phyloP scores from a whole-genome alignment of 1,284 basidiomycete species.

The Serendipita sp. region DNA sequence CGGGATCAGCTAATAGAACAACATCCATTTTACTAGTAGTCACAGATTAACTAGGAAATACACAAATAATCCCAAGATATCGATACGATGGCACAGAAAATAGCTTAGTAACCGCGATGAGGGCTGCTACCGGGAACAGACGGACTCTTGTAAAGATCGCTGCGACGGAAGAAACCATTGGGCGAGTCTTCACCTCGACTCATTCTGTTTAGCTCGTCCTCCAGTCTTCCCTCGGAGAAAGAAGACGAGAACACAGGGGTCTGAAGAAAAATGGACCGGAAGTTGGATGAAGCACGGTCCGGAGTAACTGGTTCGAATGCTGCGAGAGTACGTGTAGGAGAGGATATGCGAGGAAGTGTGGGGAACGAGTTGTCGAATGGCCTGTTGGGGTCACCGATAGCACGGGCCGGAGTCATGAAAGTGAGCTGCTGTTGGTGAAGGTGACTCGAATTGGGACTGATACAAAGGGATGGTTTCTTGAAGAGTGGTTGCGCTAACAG shows the following conservation, averaged over 20 bases:
- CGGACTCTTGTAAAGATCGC: not conserved
- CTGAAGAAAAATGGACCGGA: not conserved
- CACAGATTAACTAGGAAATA: not conserved
- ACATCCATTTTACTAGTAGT: not conserved
- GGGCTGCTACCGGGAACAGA: not conserved
- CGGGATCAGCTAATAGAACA: not conserved
- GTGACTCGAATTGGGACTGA: slow-evolving; percentile 3
- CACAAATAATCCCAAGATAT: not conserved
- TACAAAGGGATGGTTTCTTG: not conserved
- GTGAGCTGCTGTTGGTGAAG: not conserved
- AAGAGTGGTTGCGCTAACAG: not conserved
- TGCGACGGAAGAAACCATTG: not conserved
- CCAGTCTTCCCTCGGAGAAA: not conserved
- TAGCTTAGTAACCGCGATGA: not conserved
- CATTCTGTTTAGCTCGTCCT: not conserved
- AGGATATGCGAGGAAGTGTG: not conserved
- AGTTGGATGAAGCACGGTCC: not conserved
- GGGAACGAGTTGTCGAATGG: slow-evolving; percentile 1
- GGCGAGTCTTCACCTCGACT: not conserved
- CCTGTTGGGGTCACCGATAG: not conserved
- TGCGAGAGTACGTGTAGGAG: not conserved
- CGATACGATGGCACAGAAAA: not conserved
- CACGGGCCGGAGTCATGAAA: not conserved
- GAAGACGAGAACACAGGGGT: not conserved
- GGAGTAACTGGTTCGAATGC: not conserved